A percentile compares a stretch with the other conserved stretches of the same genome.
Conservation (phyloP, 139 green algal species). For the Coccomyxa sp. region DNA sequence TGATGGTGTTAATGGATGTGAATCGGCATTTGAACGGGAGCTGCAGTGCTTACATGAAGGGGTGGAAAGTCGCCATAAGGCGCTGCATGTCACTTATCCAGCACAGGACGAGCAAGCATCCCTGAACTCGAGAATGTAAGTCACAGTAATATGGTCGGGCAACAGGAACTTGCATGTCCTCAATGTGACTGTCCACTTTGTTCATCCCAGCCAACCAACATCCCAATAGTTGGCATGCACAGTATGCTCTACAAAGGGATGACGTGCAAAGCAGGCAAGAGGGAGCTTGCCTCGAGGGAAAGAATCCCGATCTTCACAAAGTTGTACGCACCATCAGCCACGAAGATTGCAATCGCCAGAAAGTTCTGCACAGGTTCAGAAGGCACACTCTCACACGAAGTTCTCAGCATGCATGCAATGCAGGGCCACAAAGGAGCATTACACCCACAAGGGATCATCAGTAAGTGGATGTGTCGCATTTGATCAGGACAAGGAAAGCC, state of each 20-base stretch:
- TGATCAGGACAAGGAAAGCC: not conserved
- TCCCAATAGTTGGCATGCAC: not conserved
- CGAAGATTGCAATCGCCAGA: constrained; percentile 36
- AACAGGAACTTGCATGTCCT: not conserved
- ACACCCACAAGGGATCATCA: not conserved
- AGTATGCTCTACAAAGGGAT: not conserved
- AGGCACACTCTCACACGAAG: not conserved
- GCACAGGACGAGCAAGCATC: not conserved
- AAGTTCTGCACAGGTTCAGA: constrained; percentile 30
- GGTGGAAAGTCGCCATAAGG: too few species aligned
- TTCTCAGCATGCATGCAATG: not conserved
- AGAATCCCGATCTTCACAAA: constrained; percentile 25
- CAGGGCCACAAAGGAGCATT: not conserved
- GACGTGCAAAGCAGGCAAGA: not conserved
- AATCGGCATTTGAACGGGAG: too few species aligned
- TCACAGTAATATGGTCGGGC: not conserved
- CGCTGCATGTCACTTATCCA: too few species aligned
- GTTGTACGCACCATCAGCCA: constrained; percentile 49
- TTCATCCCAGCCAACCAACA: not conserved
- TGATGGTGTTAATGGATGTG: too few species aligned
- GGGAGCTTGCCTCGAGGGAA: not conserved
- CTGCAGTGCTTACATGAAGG: too few species aligned
- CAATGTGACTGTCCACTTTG: not conserved
- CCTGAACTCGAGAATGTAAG: not conserved
- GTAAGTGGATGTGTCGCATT: not conserved